phyloP scores from a whole-genome alignment of 306 rosid genomes.

The Nissolia schottii region DNA sequence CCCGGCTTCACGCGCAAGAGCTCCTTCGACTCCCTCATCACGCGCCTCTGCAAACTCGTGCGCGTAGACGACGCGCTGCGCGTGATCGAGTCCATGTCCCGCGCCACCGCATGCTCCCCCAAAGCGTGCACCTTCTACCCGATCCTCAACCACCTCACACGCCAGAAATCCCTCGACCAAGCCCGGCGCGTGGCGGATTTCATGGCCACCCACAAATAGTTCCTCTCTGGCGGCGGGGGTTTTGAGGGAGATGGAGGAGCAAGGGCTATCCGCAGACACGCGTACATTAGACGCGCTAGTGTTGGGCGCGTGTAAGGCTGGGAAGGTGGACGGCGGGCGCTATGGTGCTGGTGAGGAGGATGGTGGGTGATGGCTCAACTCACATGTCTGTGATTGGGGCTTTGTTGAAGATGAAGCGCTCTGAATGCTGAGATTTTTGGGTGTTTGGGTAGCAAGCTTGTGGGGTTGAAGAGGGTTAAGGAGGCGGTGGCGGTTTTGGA shows the following conservation, averaged over 20 bases:
- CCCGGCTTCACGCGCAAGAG: slow-evolving; percentile 27
- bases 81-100: slow-evolving; percentile 34
- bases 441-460: slow-evolving; percentile 38
- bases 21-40: slow-evolving; percentile 52
- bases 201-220: slow-evolving; percentile 38
- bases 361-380: slow-evolving; percentile 61
- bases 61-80: slow-evolving; percentile 32
- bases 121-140: slow-evolving; percentile 41
- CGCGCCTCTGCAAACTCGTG: slow-evolving; percentile 47
- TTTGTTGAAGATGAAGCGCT: slow-evolving; percentile 21
- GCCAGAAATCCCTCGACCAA: slow-evolving; percentile 15
- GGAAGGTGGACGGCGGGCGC: slow-evolving; percentile 56
- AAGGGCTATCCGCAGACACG: slow-evolving; percentile 28
- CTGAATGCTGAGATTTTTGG: slow-evolving; percentile 36
- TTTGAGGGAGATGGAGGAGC: slow-evolving; percentile 32
- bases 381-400: slow-evolving; percentile 35
- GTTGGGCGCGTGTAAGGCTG: slow-evolving; percentile 45
- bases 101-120: background rate
- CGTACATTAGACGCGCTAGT: slow-evolving; percentile 66
- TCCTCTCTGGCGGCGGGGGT: slow-evolving; percentile 39
- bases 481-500: slow-evolving; percentile 43
- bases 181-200: slow-evolving; percentile 40
- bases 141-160: slow-evolving; percentile 28
- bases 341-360: slow-evolving; percentile 50
- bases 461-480: slow-evolving; percentile 21